Evolutionary conservation across 371 early-diverging fungal genomes (phyloP).

Genomic region (Lichtheimia ornata): DNA sequence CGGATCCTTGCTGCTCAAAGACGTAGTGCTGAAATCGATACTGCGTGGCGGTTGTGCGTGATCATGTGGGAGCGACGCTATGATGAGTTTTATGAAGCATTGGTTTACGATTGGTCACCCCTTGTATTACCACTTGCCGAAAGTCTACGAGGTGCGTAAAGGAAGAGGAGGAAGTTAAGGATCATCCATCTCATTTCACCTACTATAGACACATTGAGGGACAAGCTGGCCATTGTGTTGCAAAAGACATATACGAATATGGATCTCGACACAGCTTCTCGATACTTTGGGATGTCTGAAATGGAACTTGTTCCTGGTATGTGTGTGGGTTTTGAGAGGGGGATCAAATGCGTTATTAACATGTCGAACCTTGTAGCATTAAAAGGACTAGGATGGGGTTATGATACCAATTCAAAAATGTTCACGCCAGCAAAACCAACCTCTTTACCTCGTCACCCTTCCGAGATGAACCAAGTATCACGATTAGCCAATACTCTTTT

Average conservation of each 20-base stretch:
- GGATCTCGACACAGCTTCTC: slow-evolving; percentile 16
- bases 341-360: neutral
- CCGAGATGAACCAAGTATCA: neutral
- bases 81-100: slow-evolving; percentile 19
- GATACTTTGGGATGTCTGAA: slow-evolving; percentile 30
- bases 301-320: slow-evolving; percentile 25
- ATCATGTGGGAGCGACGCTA: slow-evolving; percentile 23
- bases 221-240: slow-evolving; percentile 11
- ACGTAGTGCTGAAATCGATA: slow-evolving; percentile 22
- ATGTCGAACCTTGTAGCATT: neutral
- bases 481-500: neutral
- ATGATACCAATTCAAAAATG: neutral
- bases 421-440: neutral
- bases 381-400: neutral
- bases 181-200: too few relatives aligned
- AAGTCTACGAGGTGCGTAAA: slow-evolving; percentile 16
- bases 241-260: slow-evolving; percentile 27
- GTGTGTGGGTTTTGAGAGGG: neutral
- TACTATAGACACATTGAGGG: too few relatives aligned
- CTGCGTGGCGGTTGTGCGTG: slow-evolving; percentile 25
- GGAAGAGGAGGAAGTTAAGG: neutral
- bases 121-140: slow-evolving; percentile 17
- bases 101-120: slow-evolving; percentile 25
- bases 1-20: slow-evolving; percentile 13
- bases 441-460: neutral